Evolutionary conservation across 140 eudicot species (phyloP), one percentile per base, ranked within the genome.

Genomic region (Artemisia princeps): DNA sequence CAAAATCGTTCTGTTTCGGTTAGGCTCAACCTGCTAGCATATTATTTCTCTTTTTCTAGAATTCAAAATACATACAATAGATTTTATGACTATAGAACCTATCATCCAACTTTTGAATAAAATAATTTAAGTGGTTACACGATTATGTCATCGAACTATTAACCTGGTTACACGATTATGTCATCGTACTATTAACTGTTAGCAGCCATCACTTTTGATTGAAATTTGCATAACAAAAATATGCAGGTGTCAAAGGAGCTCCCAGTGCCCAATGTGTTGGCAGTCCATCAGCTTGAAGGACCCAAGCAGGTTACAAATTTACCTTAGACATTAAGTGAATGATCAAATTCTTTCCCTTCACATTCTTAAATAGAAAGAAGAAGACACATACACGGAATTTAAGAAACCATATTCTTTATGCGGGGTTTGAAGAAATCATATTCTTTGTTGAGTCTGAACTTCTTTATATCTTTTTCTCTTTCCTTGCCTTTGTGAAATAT

Each of bases 251-350:
- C 95, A 90, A 68, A 85, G 97, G 78, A 90, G 97, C 80, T 87
- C 95, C 14, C 91, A 90, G 56, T 90, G 97, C 76, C 97, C 97
- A 6, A 90, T 90, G 97, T 90, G 97, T 68, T 90, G 95, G 95
- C 97, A 90, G 73, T 71, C 81, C 54, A 83, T 90, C 62, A 83
- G 88, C 65, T 77, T 90, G 75, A 90, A 90, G 74, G 97, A 90
- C 74, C 80, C 95, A 12, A 68, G 75, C 80, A 80, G 95, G 97
- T 87, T 64, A 57, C 26, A 37, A 28, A 53, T 68, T 55, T 40
- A 45, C n/a, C 20, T 33, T 19, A 12, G 8, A 37, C 44, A 14
- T 52, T 13, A 65, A 22, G 60, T 51, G 28, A 67, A 67, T 60
- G 9, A 70, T 48, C 68, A 24, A 48, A 58, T 24, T 68, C 12